Evolutionary conservation across 225 moss, liverwort and hornwort genomes (phyloP).

Genomic region (Rhytidiadelphus loreus): DNA sequence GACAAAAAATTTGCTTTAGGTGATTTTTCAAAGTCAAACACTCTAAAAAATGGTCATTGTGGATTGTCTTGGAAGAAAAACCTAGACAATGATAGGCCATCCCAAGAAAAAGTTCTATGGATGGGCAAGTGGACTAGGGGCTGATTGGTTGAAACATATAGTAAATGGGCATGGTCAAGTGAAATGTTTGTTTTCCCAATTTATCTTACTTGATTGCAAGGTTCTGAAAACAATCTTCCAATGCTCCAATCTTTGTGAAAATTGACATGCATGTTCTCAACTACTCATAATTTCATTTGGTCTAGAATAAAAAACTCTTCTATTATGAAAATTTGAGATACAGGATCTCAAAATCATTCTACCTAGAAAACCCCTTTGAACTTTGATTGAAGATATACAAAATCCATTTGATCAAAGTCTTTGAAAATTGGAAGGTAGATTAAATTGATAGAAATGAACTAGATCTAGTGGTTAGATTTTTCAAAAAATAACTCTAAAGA

Average conservation of each 20-base stretch:
- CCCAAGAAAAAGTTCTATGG: background rate
- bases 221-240: background rate
- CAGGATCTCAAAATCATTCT: too few relatives aligned
- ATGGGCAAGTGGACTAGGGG: rapidly evolving
- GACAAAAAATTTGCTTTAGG: rapidly evolving
- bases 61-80: rapidly evolving
- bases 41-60: rapidly evolving
- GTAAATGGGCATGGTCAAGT: background rate
- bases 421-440: too few relatives aligned
- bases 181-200: background rate
- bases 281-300: too few relatives aligned
- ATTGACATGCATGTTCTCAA: background rate
- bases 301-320: too few relatives aligned
- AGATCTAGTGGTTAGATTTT: too few relatives aligned
- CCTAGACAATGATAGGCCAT: background rate
- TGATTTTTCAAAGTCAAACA: background rate
- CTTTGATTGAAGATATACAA: too few relatives aligned
- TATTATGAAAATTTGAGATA: too few relatives aligned
- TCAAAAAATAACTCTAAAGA: too few relatives aligned
- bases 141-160: background rate
- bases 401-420: too few relatives aligned
- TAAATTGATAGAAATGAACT: too few relatives aligned
- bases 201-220: background rate
- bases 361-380: rapidly evolving
- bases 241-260: background rate